Base-by-base conservation (phyloP, 306 rosid species). In the Vigna mungo region DNA sequence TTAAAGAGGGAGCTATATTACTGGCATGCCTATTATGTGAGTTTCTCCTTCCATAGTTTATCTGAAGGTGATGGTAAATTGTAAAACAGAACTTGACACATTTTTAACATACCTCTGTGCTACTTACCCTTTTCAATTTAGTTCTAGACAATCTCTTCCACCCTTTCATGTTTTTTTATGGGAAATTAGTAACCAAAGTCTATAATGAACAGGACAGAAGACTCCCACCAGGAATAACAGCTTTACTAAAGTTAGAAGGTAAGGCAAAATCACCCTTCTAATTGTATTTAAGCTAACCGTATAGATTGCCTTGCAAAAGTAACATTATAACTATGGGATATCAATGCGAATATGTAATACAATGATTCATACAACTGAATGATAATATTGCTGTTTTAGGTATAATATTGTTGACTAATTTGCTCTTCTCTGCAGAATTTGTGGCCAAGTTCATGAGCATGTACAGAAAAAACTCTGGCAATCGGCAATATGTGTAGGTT, bases 11-110 rank as follows among this genome's bases (percentile, higher is more conserved):
- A 92, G 68, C 84, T 94, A 51, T 90, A 89, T 72, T 92, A 92
- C 48, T 94, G 97, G 97, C 96, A 90, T 83, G 93, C 92, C 55
- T 94, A 90, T 74, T 94, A 94, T 83, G 98, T 92, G 81, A 89
- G 93, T 77, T 68, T 52, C 41, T 65, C 37, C 20, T 62, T 63
- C 52, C 47, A 72, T 80, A 60, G 17, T 63, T 59, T 72, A 51
- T 18, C 60, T 71, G 41, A 74, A 62, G 32, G n/a, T 36, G 48
- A 84, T 71, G 23, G 51, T 34, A 77, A 53, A 46, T 48, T 11
- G 15, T 51, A 49, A 17, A 27, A 30, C 7, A 74, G 15, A 68
- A 41, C 58, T 20, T 9, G 23, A 11, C 0, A 4, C 47, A 49
- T 16, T 32, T 46, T 4, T 15, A 17, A 34, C 36, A 55, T 47